phyloP scores from a whole-genome alignment of 2,329 filamentous ascomycete genomes.

The Cladosporium oxysporum region DNA sequence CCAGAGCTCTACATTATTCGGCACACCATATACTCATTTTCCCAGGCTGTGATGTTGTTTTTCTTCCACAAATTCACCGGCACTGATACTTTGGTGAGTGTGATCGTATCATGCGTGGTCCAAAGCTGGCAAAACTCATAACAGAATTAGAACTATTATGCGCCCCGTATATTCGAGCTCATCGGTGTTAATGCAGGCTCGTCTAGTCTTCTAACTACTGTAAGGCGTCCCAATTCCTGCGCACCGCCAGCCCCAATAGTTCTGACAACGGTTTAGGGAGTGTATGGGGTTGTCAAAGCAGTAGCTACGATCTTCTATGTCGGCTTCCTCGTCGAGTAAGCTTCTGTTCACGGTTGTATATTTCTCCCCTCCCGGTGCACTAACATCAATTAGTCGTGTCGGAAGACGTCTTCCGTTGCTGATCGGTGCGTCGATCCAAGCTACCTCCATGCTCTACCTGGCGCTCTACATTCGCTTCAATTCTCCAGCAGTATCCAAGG shows the following conservation, averaged over 20 bases:
- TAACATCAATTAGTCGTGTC: slow-evolving; percentile 16
- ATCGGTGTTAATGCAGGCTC: slow-evolving; percentile 24
- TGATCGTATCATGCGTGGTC: neutral
- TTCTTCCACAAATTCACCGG: slow-evolving; percentile 27
- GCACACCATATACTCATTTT: neutral
- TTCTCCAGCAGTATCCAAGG: slow-evolving; percentile 2
- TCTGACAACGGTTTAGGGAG: slow-evolving; percentile 22
- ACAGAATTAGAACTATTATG: slow-evolving; percentile 20
- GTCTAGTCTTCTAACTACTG: slow-evolving; percentile 8
- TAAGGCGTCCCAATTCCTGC: neutral
- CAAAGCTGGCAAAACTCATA: neutral
- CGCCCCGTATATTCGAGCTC: slow-evolving; percentile 24
- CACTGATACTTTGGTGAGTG: slow-evolving; percentile 20
- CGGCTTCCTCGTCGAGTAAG: slow-evolving; percentile 25
- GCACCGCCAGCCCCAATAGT: neutral
- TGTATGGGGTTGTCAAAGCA: slow-evolving; percentile 27
- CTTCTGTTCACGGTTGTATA: neutral
- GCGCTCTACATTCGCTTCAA: slow-evolving; percentile 26
- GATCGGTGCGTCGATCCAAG: slow-evolving; percentile 25
- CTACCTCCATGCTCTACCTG: slow-evolving; percentile 25
- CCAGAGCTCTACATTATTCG: neutral
- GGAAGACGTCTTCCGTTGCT: slow-evolving; percentile 25
- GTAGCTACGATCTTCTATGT: slow-evolving; percentile 27
- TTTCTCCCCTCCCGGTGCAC: neutral
- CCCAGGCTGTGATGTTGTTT: slow-evolving; percentile 23